A percentile compares a stretch with the other conserved stretches of the same genome.
These are phyloP conservation scores for Mrakiaceae sp. DNA, from an alignment of 1,284 basidiomycete genomes.

Conservation along the genomic window DNA sequence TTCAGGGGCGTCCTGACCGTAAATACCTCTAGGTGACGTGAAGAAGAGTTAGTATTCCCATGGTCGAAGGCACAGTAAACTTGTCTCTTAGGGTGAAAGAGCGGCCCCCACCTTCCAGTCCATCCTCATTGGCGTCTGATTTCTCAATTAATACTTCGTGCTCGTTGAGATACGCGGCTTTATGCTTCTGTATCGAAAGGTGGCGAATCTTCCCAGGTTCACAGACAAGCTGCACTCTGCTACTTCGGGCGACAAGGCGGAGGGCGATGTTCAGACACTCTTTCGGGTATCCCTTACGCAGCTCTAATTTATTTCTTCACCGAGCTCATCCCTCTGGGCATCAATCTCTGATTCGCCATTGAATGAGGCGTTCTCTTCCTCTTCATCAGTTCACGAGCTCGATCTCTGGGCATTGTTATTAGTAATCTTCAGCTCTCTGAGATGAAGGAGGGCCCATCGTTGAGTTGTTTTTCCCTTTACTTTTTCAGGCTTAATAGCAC, in stretches of 20 bases:
- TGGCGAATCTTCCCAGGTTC: slow-evolving; percentile 29
- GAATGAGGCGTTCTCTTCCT: slow-evolving; percentile 33
- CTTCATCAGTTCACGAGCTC: slow-evolving; percentile 10
- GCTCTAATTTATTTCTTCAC: slow-evolving; percentile 28
- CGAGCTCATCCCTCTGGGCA: slow-evolving; percentile 37
- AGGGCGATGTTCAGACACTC: slow-evolving; percentile 3
- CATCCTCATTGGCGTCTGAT: background rate
- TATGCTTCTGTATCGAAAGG: slow-evolving; percentile 23
- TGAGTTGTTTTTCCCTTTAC: no score
- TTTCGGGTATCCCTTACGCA: slow-evolving; percentile 8
- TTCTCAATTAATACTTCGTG: background rate
- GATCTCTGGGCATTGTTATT: no score
- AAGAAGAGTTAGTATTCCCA: slow-evolving; percentile 12
- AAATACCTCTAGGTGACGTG: slow-evolving; percentile 7
- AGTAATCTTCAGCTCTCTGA: no score
- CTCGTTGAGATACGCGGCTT: slow-evolving; percentile 10
- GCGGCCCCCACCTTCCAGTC: no score
- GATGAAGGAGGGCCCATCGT: no score
- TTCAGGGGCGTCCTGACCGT: background rate
- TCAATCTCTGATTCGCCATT: slow-evolving; percentile 38
- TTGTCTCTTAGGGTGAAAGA: no score
- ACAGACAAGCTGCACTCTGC: slow-evolving; percentile 31
- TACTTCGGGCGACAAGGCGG: background rate
- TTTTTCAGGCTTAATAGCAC: no score
- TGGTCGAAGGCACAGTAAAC: background rate